These are phyloP conservation scores for Podila verticillata DNA, from an alignment of 192 early-diverging fungal genomes.

Conservation along the genomic window DNA sequence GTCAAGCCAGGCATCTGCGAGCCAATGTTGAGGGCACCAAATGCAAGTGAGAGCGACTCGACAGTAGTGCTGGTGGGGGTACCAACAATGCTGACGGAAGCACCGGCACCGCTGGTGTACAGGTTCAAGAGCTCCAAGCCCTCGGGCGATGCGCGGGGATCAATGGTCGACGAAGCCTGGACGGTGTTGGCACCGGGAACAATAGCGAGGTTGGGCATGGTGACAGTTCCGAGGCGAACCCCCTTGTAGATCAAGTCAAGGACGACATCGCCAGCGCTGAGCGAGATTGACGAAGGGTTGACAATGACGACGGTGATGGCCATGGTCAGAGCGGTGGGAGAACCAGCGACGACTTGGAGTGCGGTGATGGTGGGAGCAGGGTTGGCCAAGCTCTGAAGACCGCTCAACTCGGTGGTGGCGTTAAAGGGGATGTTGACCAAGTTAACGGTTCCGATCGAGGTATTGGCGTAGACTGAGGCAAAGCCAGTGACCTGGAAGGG, in stretches of 20 bases:
- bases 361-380: slow-evolving; percentile 51
- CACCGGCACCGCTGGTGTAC: slow-evolving; percentile 52
- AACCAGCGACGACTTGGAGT: slow-evolving; percentile 57
- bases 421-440: slow-evolving; percentile 55
- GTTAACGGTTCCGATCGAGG: slow-evolving; percentile 53
- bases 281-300: slow-evolving; percentile 58
- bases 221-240: slow-evolving; percentile 50
- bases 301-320: slow-evolving; percentile 49
- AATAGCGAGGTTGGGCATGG: slow-evolving; percentile 51
- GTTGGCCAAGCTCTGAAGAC: slow-evolving; percentile 54
- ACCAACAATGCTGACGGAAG: slow-evolving; percentile 46
- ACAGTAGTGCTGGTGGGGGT: slow-evolving; percentile 48
- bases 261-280: slow-evolving; percentile 54
- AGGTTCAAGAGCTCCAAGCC: slow-evolving; percentile 54
- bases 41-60: slow-evolving; percentile 50
- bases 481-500: slow-evolving; percentile 50
- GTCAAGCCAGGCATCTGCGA: slow-evolving; percentile 55
- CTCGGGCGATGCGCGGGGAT: slow-evolving; percentile 39
- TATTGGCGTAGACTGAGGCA: slow-evolving; percentile 51
- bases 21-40: slow-evolving; percentile 42
- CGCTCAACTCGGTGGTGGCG: slow-evolving; percentile 51
- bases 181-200: slow-evolving; percentile 51
- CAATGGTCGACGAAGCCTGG: slow-evolving; percentile 46
- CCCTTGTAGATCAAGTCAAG: slow-evolving; percentile 52
- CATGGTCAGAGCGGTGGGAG: slow-evolving; percentile 43